A percentile compares a stretch with the other conserved stretches of the same genome.
Conservation (phyloP, 371 early-diverging fungal genomes). For the Zychaea mexicana region DNA sequence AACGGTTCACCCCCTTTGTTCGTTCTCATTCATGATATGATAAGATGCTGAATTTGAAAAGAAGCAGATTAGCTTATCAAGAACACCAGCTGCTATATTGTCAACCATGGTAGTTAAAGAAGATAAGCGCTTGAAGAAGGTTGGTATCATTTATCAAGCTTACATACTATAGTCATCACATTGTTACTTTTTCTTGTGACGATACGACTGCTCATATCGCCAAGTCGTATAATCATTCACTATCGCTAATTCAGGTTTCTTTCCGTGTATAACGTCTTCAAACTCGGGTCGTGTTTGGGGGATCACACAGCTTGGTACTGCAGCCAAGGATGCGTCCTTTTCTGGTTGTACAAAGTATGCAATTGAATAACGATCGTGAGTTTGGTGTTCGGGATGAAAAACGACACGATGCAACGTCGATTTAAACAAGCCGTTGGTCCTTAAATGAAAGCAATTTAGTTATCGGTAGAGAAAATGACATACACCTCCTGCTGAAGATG, state of each 20-base stretch:
- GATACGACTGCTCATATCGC: conserved; percentile 2
- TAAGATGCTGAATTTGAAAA: too few species aligned
- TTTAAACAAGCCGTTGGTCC: conserved; percentile 55
- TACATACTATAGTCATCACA: too few species aligned
- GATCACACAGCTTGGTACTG: conserved; percentile 14
- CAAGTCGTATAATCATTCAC: conserved; percentile 1
- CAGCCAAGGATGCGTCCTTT: conserved; percentile 4
- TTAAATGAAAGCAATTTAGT: too few species aligned
- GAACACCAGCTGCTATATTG: too few species aligned
- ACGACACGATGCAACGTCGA: conserved; percentile 68
- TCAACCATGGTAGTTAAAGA: too few species aligned
- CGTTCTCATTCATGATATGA: too few species aligned
- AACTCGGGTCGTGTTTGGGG: conserved; percentile 1
- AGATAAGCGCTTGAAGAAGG: too few species aligned
- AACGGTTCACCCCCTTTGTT: too few species aligned
- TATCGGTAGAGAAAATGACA: too few species aligned
- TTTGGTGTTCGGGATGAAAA: conserved; percentile 39
- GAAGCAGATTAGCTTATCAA: too few species aligned
- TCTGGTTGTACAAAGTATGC: conserved; percentile 59
- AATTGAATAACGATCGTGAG: conserved; percentile 55
- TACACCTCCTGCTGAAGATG: too few species aligned
- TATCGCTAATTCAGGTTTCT: not conserved
- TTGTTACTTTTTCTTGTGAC: not conserved
- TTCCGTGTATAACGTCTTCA: not conserved
- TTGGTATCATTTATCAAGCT: too few species aligned